Conservation (phyloP, 129 eudicot genomes). For the Artemisia argyi region DNA sequence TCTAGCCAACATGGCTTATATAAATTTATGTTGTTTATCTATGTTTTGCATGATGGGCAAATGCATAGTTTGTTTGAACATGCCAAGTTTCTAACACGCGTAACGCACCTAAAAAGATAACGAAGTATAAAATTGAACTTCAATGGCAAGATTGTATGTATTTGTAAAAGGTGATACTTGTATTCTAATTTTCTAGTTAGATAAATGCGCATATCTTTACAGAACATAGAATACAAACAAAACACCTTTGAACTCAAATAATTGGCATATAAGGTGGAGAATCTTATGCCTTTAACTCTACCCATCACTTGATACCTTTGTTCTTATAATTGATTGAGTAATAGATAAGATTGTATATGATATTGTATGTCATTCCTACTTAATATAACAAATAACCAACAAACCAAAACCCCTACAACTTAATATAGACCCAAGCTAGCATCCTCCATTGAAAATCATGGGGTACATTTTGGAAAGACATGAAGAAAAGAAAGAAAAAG, state of each 20-base stretch:
- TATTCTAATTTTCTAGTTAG: not conserved
- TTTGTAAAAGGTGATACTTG: slow-evolving; percentile 13
- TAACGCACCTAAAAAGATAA: not conserved
- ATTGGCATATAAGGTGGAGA: slow-evolving; percentile 36
- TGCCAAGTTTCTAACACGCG: not conserved
- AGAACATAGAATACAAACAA: slow-evolving; percentile 23
- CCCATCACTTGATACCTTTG: slow-evolving; percentile 25
- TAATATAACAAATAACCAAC: slow-evolving; percentile 10
- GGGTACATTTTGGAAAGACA: not conserved
- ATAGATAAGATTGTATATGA: slow-evolving; percentile 6
- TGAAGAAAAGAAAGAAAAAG: slow-evolving; percentile 10
- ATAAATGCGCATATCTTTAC: slow-evolving; percentile 1
- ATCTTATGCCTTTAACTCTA: slow-evolving; percentile 30
- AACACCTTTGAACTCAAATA: slow-evolving; percentile 27
- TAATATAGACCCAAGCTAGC: not conserved
- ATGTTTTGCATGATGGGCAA: no score
- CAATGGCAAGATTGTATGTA: slow-evolving; percentile 5
- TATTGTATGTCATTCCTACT: slow-evolving; percentile 2
- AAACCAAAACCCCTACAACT: not conserved
- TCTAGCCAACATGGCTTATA: not conserved
- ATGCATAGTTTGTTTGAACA: not conserved
- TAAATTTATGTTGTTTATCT: not conserved
- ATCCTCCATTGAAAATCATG: not conserved
- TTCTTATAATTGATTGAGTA: slow-evolving; percentile 11
- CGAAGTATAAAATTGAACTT: not conserved